These are phyloP conservation scores for Diaporthe nobilis DNA, from an alignment of 2,329 filamentous ascomycete species.

Conservation along the genomic window DNA sequence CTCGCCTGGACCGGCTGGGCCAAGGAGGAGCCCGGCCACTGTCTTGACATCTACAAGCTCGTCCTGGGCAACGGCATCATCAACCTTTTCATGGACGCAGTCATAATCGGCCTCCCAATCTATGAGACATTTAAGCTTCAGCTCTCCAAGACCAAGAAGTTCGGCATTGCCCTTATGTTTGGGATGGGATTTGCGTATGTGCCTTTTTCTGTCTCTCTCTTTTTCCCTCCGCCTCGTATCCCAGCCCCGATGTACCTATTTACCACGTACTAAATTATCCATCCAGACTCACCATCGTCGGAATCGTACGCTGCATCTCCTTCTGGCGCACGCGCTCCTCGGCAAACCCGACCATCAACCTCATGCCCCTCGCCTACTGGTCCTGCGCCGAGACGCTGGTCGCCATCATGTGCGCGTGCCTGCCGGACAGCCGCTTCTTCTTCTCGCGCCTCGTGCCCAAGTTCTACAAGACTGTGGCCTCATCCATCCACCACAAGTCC, in stretches of 20 bases:
- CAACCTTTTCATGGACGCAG: constrained; percentile 20
- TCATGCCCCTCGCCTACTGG: constrained; percentile 29
- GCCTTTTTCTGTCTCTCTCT: accelerated
- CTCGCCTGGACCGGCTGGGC: constrained; percentile 25
- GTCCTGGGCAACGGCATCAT: constrained; percentile 31
- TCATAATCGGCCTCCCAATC: constrained; percentile 32
- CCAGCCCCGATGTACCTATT: not conserved
- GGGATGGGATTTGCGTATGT: constrained; percentile 32
- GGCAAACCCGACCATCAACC: constrained; percentile 22
- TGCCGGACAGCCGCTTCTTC: constrained; percentile 34
- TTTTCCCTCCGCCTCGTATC: not conserved
- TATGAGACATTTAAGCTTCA: constrained; percentile 27
- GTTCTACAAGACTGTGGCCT: constrained; percentile 14
- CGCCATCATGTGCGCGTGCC: constrained; percentile 31
- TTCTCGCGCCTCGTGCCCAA: constrained; percentile 22
- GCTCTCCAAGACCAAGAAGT: constrained; percentile 27
- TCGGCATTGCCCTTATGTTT: constrained; percentile 23
- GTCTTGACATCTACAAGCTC: constrained; percentile 28
- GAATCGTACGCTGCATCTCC: constrained; percentile 24
- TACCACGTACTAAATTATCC: not conserved
- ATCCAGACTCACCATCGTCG: constrained; percentile 22
- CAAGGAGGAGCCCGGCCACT: not conserved
- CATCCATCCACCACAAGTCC: constrained; percentile 15
- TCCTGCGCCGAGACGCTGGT: constrained; percentile 15
- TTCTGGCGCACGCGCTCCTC: constrained; percentile 25